Percentiles rank a stretch among this genome's conserved stretches.
Evolutionary conservation across 2,329 filamentous ascomycete species (phyloP).

Genomic region (Westerdykella ornata): DNA sequence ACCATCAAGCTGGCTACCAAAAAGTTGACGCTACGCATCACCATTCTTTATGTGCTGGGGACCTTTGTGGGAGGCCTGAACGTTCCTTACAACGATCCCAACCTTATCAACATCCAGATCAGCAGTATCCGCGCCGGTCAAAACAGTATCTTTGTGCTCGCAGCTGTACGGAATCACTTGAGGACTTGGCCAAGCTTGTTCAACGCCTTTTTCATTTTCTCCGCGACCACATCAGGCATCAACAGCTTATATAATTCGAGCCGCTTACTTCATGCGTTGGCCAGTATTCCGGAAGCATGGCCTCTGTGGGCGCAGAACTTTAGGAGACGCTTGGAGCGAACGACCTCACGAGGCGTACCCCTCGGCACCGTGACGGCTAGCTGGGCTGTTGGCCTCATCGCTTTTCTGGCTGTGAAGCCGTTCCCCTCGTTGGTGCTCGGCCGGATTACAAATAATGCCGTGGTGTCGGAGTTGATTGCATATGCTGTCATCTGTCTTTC

Average conservation of each 20-base stretch:
- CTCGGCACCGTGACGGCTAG: constrained; percentile 34
- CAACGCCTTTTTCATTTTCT: constrained; percentile 44
- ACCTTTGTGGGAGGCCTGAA: constrained; percentile 41
- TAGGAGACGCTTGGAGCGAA: constrained; percentile 31
- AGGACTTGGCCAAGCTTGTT: constrained; percentile 38
- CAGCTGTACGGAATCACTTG: constrained; percentile 38
- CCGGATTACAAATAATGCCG: constrained; percentile 31
- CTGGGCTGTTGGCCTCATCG: constrained; percentile 36
- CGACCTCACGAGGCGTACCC: constrained; percentile 34
- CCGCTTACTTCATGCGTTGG: constrained; percentile 41
- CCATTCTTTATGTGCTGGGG: constrained; percentile 40
- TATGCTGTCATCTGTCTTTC: constrained; percentile 31
- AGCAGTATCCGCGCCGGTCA: constrained; percentile 28
- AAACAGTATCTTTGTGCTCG: constrained; percentile 37
- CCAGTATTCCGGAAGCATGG: constrained; percentile 38
- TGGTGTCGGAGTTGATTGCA: constrained; percentile 35
- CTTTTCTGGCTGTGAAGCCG: constrained; percentile 32
- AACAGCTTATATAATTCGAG: constrained; percentile 42
- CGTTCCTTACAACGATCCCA: constrained; percentile 37
- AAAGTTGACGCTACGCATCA: constrained; percentile 40
- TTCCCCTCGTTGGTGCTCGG: constrained; percentile 25
- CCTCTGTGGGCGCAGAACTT: constrained; percentile 31
- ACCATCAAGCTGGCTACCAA: constrained; percentile 43
- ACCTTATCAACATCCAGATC: constrained; percentile 23
- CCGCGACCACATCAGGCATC: constrained; percentile 39